Conservation (phyloP, 2,329 filamentous ascomycete species). For the Chlorencoelia australis region DNA sequence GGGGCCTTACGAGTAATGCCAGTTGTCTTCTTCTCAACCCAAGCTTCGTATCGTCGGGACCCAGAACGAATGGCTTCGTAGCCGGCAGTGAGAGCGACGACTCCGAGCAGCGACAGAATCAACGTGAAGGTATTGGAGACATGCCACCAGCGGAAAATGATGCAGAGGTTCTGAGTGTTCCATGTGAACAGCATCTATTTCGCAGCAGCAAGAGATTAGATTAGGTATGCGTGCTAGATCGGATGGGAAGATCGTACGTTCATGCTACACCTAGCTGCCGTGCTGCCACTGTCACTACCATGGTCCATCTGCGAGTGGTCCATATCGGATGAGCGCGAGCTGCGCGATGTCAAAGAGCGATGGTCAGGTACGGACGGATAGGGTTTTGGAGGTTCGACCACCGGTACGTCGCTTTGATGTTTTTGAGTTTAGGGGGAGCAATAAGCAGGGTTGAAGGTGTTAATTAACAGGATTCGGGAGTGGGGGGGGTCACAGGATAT, state of each 20-base stretch:
- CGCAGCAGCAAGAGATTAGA: too few relatives aligned
- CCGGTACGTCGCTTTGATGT: too few relatives aligned
- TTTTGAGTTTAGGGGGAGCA: too few relatives aligned
- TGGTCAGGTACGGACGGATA: background rate
- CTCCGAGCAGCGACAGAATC: constrained; percentile 69
- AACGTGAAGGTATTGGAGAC: constrained; percentile 65
- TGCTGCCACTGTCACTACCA: too few relatives aligned
- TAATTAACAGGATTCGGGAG: too few relatives aligned
- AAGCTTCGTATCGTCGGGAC: constrained; percentile 66
- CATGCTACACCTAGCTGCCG: constrained; percentile 73
- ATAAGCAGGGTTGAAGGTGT: too few relatives aligned
- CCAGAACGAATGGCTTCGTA: constrained; percentile 81
- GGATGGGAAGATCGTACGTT: constrained; percentile 49
- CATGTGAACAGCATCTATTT: constrained; percentile 96
- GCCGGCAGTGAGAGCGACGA: constrained; percentile 76
- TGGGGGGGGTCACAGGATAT: too few relatives aligned
- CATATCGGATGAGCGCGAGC: too few relatives aligned
- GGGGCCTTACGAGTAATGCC: constrained; percentile 23
- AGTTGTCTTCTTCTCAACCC: constrained; percentile 16
- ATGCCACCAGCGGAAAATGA: constrained; percentile 89
- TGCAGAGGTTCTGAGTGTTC: constrained; percentile 88
- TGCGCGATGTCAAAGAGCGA: too few relatives aligned
- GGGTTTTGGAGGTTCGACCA: too few relatives aligned
- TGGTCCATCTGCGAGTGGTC: constrained; percentile 33
- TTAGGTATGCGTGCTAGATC: background rate